Base-by-base conservation (phyloP, 23 red algal genomes). In the Pyropia yezoensis region DNA sequence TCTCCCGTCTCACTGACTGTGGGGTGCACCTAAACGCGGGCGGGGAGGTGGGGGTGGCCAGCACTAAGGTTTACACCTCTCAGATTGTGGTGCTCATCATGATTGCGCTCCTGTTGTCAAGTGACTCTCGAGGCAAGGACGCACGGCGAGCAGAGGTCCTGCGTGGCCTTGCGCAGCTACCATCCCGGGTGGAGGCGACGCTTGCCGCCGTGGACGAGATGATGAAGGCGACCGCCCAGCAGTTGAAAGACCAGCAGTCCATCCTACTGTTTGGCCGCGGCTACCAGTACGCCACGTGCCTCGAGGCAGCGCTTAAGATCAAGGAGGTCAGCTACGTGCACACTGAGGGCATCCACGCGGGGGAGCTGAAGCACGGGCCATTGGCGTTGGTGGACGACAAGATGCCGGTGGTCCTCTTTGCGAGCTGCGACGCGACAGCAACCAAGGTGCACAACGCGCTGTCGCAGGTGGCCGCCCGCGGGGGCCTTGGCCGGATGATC, bases 261-360 rank as follows among this genome's bases (percentile, higher is more conserved):
- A 89, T 97, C 17, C 63, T 97, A 50, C 62, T 90, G 50, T 87
- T 85, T 65, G 89, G 89, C 67, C 58, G 89, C 52, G 89, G 89
- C n/a, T 96, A 82, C 53, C 93, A 97, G 25, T 97, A 87, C 61
- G 93, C 93, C 1, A 97, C 93, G 21, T 90, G 85, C 55, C 51
- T 97, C 3, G 93, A 97, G 57, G 93, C 80, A 8, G 84, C 93
- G 14, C 79, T 97, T 26, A 97, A 97, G 68, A 90, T 97, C 60
- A 97, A 97, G 62, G 85, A 90, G 77, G 69, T 97, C 29, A 80
- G 78, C 52, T 97, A 97, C 52, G 77, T 91, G 66, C 93, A 97
- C 73, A 97, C 93, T 9, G 93, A 97, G 65, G 93, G 93, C 29
- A 97, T 97, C 52, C 84, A 97, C 56, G 85, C 93, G 7, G 93